Base-by-base conservation (phyloP, 2,329 filamentous ascomycete genomes). In the Eurotiales sp. region DNA sequence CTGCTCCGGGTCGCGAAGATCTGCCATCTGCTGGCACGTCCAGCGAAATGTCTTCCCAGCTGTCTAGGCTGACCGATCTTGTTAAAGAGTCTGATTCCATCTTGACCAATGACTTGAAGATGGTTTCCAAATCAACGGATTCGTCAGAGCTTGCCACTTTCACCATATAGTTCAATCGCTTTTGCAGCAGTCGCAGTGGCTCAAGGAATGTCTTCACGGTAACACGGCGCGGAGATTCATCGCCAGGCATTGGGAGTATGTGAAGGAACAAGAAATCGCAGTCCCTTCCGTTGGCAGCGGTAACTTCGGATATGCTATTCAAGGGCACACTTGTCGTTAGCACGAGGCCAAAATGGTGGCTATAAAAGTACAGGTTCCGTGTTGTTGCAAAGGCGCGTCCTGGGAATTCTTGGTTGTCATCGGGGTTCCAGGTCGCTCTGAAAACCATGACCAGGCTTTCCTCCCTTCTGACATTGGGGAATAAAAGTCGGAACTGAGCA, bases 151-250 rank as follows among this genome's bases (percentile, higher is more conserved):
- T 84, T 2, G 88, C 81, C 58, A 93, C 88, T 61, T 88, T 87
- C 3, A 97, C 84, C 23, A 99, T 73, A 55, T 90, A 87, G 64
- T 95, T 95, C 14, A 99, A 75, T 15, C 93, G 84, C 42, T 85
- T 81, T 63, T 96, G 88, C 4, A 99, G 78, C 5, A 97, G 77
- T 55, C 83, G 82, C 39, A 96, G 76, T 21, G 93, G 87, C 60
- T 97, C 92, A 21, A 99, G 76, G 74, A 96, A 99, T 0, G 89
- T 88, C 73, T 96, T 97, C 64, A 99, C 83, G 0, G 88, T 92
- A 53, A 97, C 82, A 47, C 89, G 80, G 3, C 85, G 84, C 43
- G 85, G 85, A 11, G 81, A 84, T 39, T 78, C 77, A 54, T 79
- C 81, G 52, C 82, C 81, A 50, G 80, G 80, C 39, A 75, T 75